Evolutionary conservation across 2,329 filamentous ascomycete genomes (phyloP).

Genomic region (Purpureocillium lavendulum): DNA sequence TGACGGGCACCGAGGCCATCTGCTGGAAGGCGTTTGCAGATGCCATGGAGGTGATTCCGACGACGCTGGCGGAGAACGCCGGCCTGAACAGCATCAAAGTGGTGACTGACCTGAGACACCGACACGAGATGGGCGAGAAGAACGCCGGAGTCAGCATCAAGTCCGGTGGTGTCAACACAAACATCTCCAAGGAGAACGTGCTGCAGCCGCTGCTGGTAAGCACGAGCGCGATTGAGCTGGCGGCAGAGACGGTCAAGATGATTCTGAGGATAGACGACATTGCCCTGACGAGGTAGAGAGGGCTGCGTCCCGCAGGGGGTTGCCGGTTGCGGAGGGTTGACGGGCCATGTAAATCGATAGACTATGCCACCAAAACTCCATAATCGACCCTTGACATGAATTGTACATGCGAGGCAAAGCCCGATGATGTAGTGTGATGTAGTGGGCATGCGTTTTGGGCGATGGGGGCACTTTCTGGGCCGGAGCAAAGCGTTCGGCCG

Average conservation of each 20-base stretch:
- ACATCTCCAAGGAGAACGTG: slow-evolving; percentile 95
- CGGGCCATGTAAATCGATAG: not conserved
- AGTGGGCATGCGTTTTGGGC: no score
- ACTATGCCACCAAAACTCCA: no score
- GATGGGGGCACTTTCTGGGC: no score
- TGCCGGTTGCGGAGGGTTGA: not conserved
- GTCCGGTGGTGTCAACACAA: slow-evolving; percentile 90
- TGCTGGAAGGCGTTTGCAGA: slow-evolving; percentile 99
- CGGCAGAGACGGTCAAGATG: slow-evolving; percentile 98
- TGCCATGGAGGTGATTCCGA: slow-evolving; percentile 93
- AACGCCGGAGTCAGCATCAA: slow-evolving; percentile 98
- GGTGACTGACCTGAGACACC: slow-evolving; percentile 87
- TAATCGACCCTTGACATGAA: no score
- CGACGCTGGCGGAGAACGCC: slow-evolving; percentile 93
- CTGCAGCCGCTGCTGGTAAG: slow-evolving; percentile 92
- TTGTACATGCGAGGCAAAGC: no score
- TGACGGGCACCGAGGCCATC: slow-evolving; percentile 89
- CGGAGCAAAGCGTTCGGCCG: no score
- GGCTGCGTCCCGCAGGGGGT: not conserved
- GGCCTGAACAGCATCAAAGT: slow-evolving; percentile 98
- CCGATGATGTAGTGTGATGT: no score
- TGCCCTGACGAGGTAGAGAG: slow-evolving; percentile 49
- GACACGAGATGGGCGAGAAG: slow-evolving; percentile 90
- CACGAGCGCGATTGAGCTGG: slow-evolving; percentile 94
- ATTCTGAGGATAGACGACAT: slow-evolving; percentile 62